Conservation (phyloP, 2,329 filamentous ascomycete genomes). For the Fusarium beomiforme region DNA sequence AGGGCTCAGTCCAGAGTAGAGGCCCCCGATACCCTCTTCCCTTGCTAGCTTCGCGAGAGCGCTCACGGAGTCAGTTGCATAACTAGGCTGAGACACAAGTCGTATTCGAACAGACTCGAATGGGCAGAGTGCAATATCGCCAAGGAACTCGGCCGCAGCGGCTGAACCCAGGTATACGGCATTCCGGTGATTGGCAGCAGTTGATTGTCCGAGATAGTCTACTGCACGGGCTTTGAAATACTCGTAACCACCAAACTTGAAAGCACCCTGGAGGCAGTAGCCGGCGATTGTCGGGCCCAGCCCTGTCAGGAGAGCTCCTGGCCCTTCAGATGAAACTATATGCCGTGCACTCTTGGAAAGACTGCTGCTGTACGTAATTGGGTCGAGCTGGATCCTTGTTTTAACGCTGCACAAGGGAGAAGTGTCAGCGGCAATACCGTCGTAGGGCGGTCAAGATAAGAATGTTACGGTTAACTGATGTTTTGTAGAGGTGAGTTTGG, state of each 20-base stretch:
- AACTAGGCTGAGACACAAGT: background rate
- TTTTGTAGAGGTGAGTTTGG: background rate
- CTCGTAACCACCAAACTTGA: background rate
- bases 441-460: background rate
- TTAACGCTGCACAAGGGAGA: background rate
- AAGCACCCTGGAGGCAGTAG: background rate
- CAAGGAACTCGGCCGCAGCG: background rate
- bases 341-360: background rate
- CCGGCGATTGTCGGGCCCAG: background rate
- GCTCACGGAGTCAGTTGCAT: background rate
- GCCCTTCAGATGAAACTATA: background rate
- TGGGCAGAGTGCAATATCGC: background rate
- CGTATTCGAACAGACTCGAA: background rate
- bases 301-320: background rate
- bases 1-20: background rate
- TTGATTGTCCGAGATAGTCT: background rate
- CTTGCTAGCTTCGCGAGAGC: background rate
- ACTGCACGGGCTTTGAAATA: background rate
- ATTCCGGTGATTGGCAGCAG: background rate
- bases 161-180: background rate
- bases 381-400: background rate
- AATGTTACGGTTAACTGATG: background rate
- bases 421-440: background rate
- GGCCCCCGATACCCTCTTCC: background rate
- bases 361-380: background rate